Evolutionary conservation across 2,329 filamentous ascomycete genomes (phyloP), one percentile per base, ranked within the genome.

Genomic region (Aspergillus luchuensis): DNA sequence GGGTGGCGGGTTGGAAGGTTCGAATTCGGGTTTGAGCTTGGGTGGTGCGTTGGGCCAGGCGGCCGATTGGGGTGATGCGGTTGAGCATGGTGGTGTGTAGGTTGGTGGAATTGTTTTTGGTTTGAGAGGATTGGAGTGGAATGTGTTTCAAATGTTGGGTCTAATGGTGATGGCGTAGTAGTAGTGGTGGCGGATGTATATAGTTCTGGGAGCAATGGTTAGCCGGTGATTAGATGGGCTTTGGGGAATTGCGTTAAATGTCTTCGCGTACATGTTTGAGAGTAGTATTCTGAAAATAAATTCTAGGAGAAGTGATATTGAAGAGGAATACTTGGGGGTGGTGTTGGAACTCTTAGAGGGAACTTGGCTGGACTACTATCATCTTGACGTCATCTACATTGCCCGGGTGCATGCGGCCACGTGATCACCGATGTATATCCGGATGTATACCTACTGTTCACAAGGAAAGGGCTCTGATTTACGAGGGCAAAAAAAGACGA

Each of bases 1-100:
- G 48, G 6, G 38, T 45, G 23, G 8, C 15, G 53, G 52, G 19
- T 28, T 19, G 30, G 2, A 39, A 2, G 50, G 21, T 30, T 8
- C 47, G 8, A 19, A 2, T 30, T 30, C 28, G 28, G 28, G 28
- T 0, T 28, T 28, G 25, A 28, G 51, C 17, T 58, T 62, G 38
- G 55, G 48, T 43, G 17, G 11, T 19, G 25, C 28, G 60, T 39
- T 25, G 63, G 39, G 53, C 54, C 15, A 56, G 50, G 25, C 60
- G 60, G 54, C 45, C 41, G 39, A 58, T 28, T 21, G 56, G 57
- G 11, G 57, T 39, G 50, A 64, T 21, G 36, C 50, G 28, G 38
- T 58, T 58, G 6, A 62, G n/a, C 45, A 62, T 60, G 10, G 21
- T 58, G 23, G 19, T 50, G 45, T n/a, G 55, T n/a, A 61, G 55